phyloP scores from a whole-genome alignment of 1,284 basidiomycete species.

The Malassezia nana region DNA sequence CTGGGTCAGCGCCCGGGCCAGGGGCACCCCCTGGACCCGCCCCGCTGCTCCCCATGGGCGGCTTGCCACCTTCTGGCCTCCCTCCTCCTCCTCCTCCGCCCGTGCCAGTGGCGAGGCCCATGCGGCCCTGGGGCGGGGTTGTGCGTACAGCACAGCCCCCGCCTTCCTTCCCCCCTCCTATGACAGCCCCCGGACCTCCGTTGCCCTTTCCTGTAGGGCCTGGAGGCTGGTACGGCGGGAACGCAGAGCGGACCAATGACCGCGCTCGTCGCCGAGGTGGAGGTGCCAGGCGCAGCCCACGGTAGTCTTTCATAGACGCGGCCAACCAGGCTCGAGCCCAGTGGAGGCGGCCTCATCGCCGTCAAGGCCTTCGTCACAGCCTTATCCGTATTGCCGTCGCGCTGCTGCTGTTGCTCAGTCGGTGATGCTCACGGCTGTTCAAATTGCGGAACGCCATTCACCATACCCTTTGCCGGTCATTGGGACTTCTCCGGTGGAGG shows the following conservation, averaged over 20 bases:
- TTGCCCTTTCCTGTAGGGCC: constrained; percentile 4
- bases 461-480: constrained; percentile 1
- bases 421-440: background rate
- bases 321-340: background rate
- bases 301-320: background rate
- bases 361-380: background rate
- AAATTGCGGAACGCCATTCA: constrained; percentile 4
- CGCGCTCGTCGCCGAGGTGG: background rate
- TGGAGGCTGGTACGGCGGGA: constrained; percentile 19
- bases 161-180: background rate
- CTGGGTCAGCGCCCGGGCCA: background rate
- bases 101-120: constrained; percentile 6
- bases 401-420: background rate
- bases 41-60: background rate
- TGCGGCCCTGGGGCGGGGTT: constrained; percentile 13
- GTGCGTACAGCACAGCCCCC: background rate
- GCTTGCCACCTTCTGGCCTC: background rate
- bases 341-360: background rate
- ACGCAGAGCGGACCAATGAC: constrained; percentile 1
- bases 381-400: background rate
- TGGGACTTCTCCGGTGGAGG: background rate
- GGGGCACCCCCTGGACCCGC: background rate
- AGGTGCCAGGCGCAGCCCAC: background rate
- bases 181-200: background rate
- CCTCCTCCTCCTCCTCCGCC: background rate